Percentiles rank a stretch among this genome's conserved stretches.
Evolutionary conservation across 2,329 filamentous ascomycete genomes (phyloP).

Genomic region (Eurotiales sp.): DNA sequence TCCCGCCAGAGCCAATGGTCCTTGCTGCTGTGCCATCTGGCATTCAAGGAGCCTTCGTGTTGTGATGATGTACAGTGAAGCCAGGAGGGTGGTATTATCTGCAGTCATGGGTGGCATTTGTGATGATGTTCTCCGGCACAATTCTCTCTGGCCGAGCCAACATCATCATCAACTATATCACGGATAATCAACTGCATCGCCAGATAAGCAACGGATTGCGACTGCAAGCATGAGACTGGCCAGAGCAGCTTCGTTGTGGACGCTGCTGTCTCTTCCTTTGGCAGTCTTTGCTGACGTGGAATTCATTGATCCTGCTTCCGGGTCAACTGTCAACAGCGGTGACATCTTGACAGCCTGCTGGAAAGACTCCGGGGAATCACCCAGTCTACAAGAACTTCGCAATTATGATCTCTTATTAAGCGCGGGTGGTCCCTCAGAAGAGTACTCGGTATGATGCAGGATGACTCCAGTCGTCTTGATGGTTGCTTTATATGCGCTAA

Average conservation of each 20-base stretch:
- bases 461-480: neutral
- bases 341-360: constrained; percentile 53
- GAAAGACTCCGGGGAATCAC: constrained; percentile 52
- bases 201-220: neutral
- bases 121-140: neutral
- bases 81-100: neutral
- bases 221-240: constrained; percentile 27
- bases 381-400: constrained; percentile 48
- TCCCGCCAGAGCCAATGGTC: constrained; percentile 5
- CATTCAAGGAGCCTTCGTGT: constrained; percentile 15
- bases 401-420: constrained; percentile 59
- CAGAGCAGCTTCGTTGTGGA: constrained; percentile 23
- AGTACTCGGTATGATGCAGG: constrained; percentile 40
- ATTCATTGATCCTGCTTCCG: constrained; percentile 53
- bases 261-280: constrained; percentile 37
- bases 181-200: neutral
- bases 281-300: constrained; percentile 50
- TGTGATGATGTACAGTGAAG: neutral
- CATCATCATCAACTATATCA: neutral
- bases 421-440: constrained; percentile 55
- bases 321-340: constrained; percentile 48
- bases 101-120: neutral
- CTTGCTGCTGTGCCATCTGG: neutral
- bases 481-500: too few species aligned
- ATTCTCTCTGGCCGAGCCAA: neutral